phyloP scores from a whole-genome alignment of 108 stramenopile species.

The Nannochloropsis salina region DNA sequence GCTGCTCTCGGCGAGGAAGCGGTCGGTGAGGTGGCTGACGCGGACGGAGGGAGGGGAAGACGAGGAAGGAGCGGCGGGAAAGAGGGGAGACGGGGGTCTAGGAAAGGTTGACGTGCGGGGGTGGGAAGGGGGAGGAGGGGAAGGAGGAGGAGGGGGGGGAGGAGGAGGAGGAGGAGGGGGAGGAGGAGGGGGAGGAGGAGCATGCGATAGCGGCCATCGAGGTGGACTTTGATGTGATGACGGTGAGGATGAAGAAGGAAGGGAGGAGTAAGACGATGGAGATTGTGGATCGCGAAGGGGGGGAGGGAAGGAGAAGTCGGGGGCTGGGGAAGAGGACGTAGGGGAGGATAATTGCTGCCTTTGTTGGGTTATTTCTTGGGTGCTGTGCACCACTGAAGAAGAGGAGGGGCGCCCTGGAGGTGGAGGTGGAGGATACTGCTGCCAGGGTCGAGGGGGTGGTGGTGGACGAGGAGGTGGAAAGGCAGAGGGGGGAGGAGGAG shows the following conservation, averaged over 20 bases:
- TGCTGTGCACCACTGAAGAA: too few species aligned
- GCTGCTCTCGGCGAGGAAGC: not conserved
- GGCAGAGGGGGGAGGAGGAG: not conserved
- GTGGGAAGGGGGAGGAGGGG: not conserved
- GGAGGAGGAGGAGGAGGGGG: not conserved
- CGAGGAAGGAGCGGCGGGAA: not conserved
- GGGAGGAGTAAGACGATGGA: not conserved
- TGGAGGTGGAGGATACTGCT: too few species aligned
- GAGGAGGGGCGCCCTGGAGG: too few species aligned
- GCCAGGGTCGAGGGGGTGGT: not conserved
- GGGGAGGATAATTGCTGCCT: not conserved
- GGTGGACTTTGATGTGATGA: not conserved
- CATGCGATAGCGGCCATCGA: not conserved
- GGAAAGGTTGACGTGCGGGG: not conserved
- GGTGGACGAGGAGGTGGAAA: not conserved
- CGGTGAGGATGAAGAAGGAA: not conserved
- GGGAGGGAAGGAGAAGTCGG: not conserved
- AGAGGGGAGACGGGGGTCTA: not conserved
- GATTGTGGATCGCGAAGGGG: not conserved
- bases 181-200: not conserved
- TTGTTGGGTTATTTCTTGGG: too few species aligned
- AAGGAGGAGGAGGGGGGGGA: not conserved
- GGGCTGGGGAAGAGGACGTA: not conserved
- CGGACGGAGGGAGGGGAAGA: not conserved
- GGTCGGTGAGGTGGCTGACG: not conserved